Conservation (phyloP, 352 stramenopile genomes). For the Phytophthora chlamydospora region DNA sequence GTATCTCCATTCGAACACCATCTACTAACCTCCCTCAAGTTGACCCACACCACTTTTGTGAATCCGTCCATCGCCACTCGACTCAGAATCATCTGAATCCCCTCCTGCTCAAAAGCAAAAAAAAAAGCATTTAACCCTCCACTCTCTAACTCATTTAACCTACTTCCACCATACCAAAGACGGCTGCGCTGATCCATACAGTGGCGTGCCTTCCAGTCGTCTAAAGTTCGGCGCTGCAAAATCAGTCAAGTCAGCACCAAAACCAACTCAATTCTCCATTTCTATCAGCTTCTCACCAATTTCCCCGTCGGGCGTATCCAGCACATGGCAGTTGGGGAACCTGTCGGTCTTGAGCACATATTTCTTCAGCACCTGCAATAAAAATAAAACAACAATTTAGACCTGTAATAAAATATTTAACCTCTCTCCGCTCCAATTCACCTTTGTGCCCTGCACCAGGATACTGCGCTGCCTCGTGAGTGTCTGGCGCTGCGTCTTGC, state of each 20-base stretch:
- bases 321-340: slow-evolving; percentile 80
- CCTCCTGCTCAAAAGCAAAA: slow-evolving; percentile 47
- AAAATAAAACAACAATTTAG: slow-evolving; percentile 9
- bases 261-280: not conserved
- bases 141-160: not conserved
- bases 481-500: slow-evolving; percentile 54
- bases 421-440: slow-evolving; percentile 12
- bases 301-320: slow-evolving; percentile 66
- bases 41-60: slow-evolving; percentile 84
- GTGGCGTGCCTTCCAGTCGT: slow-evolving; percentile 62
- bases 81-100: slow-evolving; percentile 75
- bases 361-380: slow-evolving; percentile 70
- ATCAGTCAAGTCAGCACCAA: not conserved
- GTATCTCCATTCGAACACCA: not conserved
- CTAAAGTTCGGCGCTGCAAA: slow-evolving; percentile 79
- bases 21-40: slow-evolving; percentile 65
- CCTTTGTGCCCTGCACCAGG: slow-evolving; percentile 75
- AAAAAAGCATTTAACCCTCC: not conserved
- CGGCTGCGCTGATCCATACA: slow-evolving; percentile 80
- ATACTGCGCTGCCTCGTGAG: slow-evolving; percentile 63
- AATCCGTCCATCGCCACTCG: slow-evolving; percentile 75
- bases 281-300: slow-evolving; percentile 58
- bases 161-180: slow-evolving; percentile 51
- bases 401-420: not conserved
- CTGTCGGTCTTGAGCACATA: slow-evolving; percentile 87